phyloP scores from a whole-genome alignment of 192 early-diverging fungal species.

The Coemansia umbellata region DNA sequence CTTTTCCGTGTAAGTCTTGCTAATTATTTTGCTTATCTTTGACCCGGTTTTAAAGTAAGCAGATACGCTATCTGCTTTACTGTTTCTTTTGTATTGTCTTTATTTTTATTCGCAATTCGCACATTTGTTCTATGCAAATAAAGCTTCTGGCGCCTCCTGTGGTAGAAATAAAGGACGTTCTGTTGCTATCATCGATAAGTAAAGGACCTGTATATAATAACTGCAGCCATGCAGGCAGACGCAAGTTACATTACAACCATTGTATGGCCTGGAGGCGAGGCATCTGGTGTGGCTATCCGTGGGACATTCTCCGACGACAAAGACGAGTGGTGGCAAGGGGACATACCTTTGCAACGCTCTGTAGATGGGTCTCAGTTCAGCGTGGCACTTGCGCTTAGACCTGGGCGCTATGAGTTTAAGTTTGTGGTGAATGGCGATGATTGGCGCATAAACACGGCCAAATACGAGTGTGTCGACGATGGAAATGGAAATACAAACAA shows the following conservation, averaged over 20 bases:
- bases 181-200: no score
- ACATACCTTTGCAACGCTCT: conserved; percentile 19
- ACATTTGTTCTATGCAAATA: no score
- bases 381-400: conserved; percentile 19
- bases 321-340: conserved; percentile 31
- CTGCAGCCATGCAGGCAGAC: not conserved
- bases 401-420: conserved; percentile 46
- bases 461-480: conserved; percentile 24
- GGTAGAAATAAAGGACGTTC: no score
- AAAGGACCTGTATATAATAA: no score
- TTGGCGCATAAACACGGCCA: conserved; percentile 26
- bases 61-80: no score
- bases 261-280: conserved; percentile 27
- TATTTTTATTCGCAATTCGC: no score
- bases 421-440: conserved; percentile 35
- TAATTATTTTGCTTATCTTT: no score
- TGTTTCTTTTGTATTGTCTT: no score
- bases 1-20: no score
- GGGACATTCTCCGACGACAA: conserved; percentile 31
- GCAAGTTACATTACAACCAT: conserved; percentile 13
- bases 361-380: conserved; percentile 1
- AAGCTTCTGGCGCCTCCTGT: no score
- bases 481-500: conserved; percentile 42
- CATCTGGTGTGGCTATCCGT: conserved; percentile 33
- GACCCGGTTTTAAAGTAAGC: no score